phyloP scores from a whole-genome alignment of 257 asterid genomes.

The Solanum chiquidenum region DNA sequence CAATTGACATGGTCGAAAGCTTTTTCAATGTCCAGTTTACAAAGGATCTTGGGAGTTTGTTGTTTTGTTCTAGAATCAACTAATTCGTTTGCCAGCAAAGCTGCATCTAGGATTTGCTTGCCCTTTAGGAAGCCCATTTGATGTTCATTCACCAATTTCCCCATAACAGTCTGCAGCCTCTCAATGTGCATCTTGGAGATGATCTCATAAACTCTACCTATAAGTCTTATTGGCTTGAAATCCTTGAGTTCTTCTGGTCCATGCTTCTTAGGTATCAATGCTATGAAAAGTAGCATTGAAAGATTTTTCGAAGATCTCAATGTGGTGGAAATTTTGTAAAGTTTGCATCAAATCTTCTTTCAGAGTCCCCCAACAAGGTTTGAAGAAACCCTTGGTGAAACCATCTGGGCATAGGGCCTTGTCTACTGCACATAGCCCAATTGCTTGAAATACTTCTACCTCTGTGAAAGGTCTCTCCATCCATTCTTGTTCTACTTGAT shows the following conservation, averaged over 20 bases:
- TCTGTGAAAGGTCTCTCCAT: background rate
- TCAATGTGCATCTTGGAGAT: background rate
- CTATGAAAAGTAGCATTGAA: background rate
- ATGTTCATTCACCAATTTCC: background rate
- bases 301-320: background rate
- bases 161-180: background rate
- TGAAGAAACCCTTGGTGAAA: background rate
- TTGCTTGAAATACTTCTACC: background rate
- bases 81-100: background rate
- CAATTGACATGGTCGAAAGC: background rate
- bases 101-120: background rate
- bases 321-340: background rate
- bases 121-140: background rate
- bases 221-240: background rate
- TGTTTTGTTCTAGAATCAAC: background rate
- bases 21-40: background rate
- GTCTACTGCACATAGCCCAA: background rate
- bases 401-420: background rate
- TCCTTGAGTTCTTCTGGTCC: background rate
- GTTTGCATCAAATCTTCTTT: background rate
- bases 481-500: background rate
- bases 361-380: background rate
- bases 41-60: background rate
- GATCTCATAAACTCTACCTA: background rate
- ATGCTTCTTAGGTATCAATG: background rate